Base-by-base conservation (phyloP, 2,329 filamentous ascomycete species). In the Rhexocercosporidium sp. region DNA sequence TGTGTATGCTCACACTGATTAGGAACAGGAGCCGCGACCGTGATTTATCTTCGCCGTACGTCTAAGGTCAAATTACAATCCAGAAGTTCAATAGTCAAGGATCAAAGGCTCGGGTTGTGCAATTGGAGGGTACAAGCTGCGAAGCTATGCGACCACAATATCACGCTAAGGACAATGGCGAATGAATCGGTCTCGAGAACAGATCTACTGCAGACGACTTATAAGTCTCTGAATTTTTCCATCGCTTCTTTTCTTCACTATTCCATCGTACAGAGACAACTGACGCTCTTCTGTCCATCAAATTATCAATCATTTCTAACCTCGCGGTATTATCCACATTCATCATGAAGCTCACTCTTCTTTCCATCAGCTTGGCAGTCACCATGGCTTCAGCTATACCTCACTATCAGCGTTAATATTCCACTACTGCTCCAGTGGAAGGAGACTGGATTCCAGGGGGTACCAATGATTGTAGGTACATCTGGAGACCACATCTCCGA, bases 261-360 rank as follows among this genome's bases (percentile, higher is more conserved):
- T 29, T 22, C 27, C 22, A 51, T 25, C 20, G 16, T 51, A 27
- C 47, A 51, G 22, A 51, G 22, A 18, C 22, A 51, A 27, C 22
- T 27, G 47, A 31, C 57, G 47, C 46, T 60, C 22, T 29, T 60
- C n/a, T 7, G 31, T 4, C 39, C 4, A 47, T 14, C 25, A 8
- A 12, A 44, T 27, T 49, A 11, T 46, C 22, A 60, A 27, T 18
- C 6, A 9, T 46, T 29, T 5, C 41, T 14, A 44, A 41, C 44
- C 25, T 41, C 51, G 20, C 29, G n/a, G 7, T 44, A 3, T 41
- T 39, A 37, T 11, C 8, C 34, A n/a, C 8, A 37, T 11, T 7
- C 53, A 59, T 41, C 9, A 65, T 65, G 64, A 65, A 61, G 64
- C 34, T 61, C 25, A 56, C 56, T 18, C 14, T 54, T 20, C 31